These are phyloP conservation scores for Chrysophaeum taylorii DNA, from an alignment of 352 stramenopile genomes.

Conservation along the genomic window DNA sequence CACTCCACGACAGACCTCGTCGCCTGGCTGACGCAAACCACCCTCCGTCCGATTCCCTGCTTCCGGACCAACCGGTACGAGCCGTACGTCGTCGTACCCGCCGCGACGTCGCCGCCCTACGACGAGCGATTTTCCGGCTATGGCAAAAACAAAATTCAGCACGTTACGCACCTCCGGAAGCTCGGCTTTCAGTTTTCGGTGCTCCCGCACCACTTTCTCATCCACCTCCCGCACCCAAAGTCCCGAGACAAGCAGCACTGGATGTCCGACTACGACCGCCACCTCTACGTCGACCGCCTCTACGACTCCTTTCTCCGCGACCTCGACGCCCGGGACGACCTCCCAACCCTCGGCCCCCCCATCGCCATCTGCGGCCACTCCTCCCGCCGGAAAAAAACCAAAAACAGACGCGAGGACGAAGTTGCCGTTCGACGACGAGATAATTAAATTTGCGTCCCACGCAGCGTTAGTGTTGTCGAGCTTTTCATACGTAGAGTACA, in stretches of 20 bases:
- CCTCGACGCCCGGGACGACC: too few species aligned
- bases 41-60: slow-evolving; percentile 34
- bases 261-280: slow-evolving; percentile 9
- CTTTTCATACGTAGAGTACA: too few species aligned
- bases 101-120: not conserved
- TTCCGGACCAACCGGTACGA: slow-evolving; percentile 54
- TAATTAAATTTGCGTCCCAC: too few species aligned
- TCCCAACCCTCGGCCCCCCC: too few species aligned
- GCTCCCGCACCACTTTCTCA: slow-evolving; percentile 48
- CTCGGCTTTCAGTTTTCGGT: slow-evolving; percentile 47
- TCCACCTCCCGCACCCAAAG: slow-evolving; percentile 56
- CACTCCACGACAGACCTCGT: slow-evolving; percentile 47
- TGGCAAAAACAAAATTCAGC: slow-evolving; percentile 66
- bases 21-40: slow-evolving; percentile 34
- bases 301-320: not conserved
- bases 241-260: slow-evolving; percentile 48
- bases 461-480: too few species aligned
- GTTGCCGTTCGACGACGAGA: too few species aligned
- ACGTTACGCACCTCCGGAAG: slow-evolving; percentile 51
- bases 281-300: not conserved
- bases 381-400: too few species aligned
- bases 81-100: slow-evolving; percentile 50
- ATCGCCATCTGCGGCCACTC: too few species aligned
- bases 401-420: too few species aligned
- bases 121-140: slow-evolving; percentile 48